A percentile compares a stretch with the other conserved stretches of the same genome.
Evolutionary conservation across 2,329 filamentous ascomycete species (phyloP).

Genomic region (Furcasterigmium furcatum): DNA sequence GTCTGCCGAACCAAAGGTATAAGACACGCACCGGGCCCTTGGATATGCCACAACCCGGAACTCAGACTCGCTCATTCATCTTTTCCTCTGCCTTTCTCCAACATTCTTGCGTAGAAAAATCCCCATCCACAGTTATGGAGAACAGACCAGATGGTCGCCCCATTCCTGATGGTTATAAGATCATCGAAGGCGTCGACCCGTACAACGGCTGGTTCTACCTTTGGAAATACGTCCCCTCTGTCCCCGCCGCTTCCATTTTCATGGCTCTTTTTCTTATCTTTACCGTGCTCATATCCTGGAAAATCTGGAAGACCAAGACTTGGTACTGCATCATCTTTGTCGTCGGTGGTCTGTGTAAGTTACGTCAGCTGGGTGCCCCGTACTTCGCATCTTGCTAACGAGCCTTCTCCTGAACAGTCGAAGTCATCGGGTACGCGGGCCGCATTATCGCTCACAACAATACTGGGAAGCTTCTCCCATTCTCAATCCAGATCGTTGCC

Average conservation of each 20-base stretch:
- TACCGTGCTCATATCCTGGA: conserved; percentile 30
- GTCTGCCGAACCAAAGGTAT: too few relatives aligned
- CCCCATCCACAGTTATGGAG: too few relatives aligned
- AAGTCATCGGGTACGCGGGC: conserved; percentile 28
- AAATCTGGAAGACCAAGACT: conserved; percentile 33
- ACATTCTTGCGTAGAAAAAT: too few relatives aligned
- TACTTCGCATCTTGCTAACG: too few relatives aligned
- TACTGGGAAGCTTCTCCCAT: conserved; percentile 20
- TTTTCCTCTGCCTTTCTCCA: too few relatives aligned
- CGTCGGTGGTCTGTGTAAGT: conserved; percentile 35
- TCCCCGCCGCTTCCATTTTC: conserved; percentile 38
- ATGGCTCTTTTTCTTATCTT: conserved; percentile 32
- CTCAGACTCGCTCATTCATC: too few relatives aligned
- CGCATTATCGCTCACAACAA: conserved; percentile 16
- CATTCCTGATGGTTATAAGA: too few relatives aligned
- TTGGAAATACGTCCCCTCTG: conserved; percentile 32
- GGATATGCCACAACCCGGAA: too few relatives aligned
- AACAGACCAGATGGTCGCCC: too few relatives aligned
- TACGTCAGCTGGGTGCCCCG: not conserved
- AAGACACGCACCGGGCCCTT: too few relatives aligned
- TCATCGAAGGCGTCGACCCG: conserved; percentile 22
- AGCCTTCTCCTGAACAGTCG: conserved; percentile 23
- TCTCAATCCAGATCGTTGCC: conserved; percentile 24
- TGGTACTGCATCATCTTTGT: conserved; percentile 42
- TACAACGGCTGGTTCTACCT: conserved; percentile 20